Base-by-base conservation (phyloP, 306 rosid species). In the Quercus dentata region DNA sequence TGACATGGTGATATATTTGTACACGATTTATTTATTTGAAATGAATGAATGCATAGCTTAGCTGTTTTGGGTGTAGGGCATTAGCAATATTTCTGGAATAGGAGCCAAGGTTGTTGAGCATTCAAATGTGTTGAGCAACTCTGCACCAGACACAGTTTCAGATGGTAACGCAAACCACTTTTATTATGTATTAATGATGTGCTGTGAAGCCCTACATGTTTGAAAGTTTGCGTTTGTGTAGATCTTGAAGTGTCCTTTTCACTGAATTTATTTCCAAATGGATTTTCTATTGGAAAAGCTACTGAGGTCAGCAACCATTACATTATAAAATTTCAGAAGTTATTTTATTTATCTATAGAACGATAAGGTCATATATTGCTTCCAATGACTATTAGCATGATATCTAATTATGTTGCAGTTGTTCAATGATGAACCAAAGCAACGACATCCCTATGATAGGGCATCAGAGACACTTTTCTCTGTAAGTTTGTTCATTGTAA, bases 181-280 rank as follows among this genome's bases (percentile, higher is more conserved):
- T 54, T 57, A 5, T 69, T 11, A 19, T 14, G 19, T 59, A 38
- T 33, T 5, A 57, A 30, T 61, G 31, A 57, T 73, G 44, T 59
- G 64, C 19, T 18, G 28, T 9, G 64, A 78, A 61, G 70, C 55
- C 18, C 13, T 79, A 51, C 2, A 4, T 70, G 52, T 75, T 80
- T 74, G 61, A 82, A 46, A 49, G 74, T 35, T 33, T 41, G 49
- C 28, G 27, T 78, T 79, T 20, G n/a, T 85, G 86, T 81, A 85
- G 88, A 79, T 27, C 58, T 82, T 62, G 88, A 85, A 59, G 88
- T 38, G 41, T 85, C 84, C 65, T 85, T 85, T 71, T 78, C 79
- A 25, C 68, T 85, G 68, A 79, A 79, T 73, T 69, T 85, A 74
- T 85, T 85, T 56, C 70, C 38, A 69, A 78, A 76, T 35, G 88